Percentiles rank a stretch among this genome's conserved stretches.
phyloP scores from a whole-genome alignment of 148 eudicot genomes.

The Cornus florida region DNA sequence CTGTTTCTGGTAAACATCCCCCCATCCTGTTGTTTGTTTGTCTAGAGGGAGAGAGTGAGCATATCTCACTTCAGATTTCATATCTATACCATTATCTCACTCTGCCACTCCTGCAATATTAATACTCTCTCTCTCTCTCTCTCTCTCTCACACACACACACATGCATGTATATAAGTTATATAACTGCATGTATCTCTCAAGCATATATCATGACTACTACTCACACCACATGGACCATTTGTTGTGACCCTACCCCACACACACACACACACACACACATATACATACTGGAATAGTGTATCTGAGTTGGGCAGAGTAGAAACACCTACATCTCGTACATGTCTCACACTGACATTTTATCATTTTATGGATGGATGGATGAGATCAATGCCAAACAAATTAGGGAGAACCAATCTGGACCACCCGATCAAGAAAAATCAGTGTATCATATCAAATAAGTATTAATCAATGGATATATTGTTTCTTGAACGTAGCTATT shows the following conservation, averaged over 20 bases:
- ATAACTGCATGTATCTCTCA: background rate
- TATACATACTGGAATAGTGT: too few relatives aligned
- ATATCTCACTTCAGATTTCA: too few relatives aligned
- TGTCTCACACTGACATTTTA: background rate
- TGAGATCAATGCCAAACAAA: background rate
- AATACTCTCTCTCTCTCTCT: background rate
- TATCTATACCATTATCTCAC: too few relatives aligned
- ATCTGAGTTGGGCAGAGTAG: too few relatives aligned
- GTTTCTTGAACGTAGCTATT: constrained; percentile 3
- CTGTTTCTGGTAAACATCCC: constrained; percentile 9
- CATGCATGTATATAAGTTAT: background rate
- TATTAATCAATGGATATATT: too few relatives aligned
- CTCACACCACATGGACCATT: background rate
- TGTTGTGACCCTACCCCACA: too few relatives aligned
- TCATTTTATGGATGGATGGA: background rate
- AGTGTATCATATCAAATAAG: background rate
- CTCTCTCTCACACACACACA: constrained; percentile 17
- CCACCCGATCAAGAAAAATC: background rate
- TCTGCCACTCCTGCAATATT: too few relatives aligned
- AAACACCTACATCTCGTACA: background rate
- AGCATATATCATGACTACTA: too few relatives aligned
- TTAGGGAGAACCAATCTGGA: background rate
- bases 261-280: too few relatives aligned
- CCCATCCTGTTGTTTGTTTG: background rate
- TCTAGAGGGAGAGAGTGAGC: too few relatives aligned